Evolutionary conservation across 192 early-diverging fungal genomes (phyloP).

Genomic region (Umbelopsis vinacea): DNA sequence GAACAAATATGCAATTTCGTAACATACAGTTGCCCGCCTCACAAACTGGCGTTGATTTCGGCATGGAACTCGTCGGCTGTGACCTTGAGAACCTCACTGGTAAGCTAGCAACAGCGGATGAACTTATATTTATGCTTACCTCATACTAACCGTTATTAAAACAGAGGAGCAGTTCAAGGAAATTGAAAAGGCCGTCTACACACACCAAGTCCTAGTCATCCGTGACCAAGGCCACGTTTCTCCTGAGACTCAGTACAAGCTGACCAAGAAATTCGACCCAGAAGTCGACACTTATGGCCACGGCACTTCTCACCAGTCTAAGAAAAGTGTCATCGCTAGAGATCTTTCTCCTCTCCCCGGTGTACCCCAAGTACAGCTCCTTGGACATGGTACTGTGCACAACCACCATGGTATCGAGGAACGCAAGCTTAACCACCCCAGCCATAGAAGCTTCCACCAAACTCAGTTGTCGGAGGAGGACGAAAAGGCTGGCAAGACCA

Average conservation of each 20-base stretch:
- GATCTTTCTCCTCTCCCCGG: constrained; percentile 38
- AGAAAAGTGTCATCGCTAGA: constrained; percentile 34
- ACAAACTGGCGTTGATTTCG: constrained; percentile 43
- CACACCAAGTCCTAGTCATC: constrained; percentile 37
- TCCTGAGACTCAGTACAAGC: constrained; percentile 34
- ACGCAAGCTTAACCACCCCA: constrained; percentile 36
- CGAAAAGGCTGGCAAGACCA: constrained; percentile 33
- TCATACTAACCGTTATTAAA: neutral
- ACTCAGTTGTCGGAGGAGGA: constrained; percentile 33
- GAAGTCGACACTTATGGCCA: constrained; percentile 40
- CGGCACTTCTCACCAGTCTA: constrained; percentile 33
- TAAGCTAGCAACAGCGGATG: neutral
- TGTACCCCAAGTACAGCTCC: constrained; percentile 36
- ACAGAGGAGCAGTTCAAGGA: constrained; percentile 38
- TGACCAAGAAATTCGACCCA: constrained; percentile 39
- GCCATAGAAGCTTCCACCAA: constrained; percentile 37
- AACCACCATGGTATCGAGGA: constrained; percentile 40
- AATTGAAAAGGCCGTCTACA: constrained; percentile 37
- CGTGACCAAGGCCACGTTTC: constrained; percentile 35
- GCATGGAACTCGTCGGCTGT: constrained; percentile 26
- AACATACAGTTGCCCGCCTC: constrained; percentile 10
- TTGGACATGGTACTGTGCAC: constrained; percentile 37
- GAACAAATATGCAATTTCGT: constrained; percentile 31
- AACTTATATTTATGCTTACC: neutral
- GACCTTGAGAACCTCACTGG: constrained; percentile 39